Evolutionary conservation across 2,329 filamentous ascomycete species (phyloP).

Genomic region (Diaporthe aspalathi): DNA sequence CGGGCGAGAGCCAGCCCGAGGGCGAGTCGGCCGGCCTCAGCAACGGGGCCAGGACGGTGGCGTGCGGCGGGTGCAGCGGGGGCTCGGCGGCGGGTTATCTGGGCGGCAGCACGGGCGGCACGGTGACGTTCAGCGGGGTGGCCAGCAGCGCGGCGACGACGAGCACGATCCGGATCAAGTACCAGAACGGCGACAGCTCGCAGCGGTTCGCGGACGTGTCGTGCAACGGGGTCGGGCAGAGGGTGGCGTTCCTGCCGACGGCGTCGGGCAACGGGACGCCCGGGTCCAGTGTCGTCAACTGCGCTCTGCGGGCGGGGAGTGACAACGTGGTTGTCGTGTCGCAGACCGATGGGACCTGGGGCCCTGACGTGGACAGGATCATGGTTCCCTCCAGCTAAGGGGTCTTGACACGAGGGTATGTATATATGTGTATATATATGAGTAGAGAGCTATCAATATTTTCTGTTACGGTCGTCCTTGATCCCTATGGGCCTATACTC

Average conservation of each 20-base stretch:
- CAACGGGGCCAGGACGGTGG: constrained; percentile 57
- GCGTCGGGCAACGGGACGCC: constrained; percentile 49
- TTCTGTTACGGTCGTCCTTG: not conserved
- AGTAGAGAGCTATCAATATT: not conserved
- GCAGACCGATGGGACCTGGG: constrained; percentile 53
- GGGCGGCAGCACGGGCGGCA: constrained; percentile 60
- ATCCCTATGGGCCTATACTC: too few relatives aligned
- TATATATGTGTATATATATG: not conserved
- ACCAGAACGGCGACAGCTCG: constrained; percentile 65
- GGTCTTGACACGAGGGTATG: not conserved
- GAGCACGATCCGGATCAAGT: constrained; percentile 66
- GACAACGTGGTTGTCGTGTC: constrained; percentile 62
- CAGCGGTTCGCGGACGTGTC: constrained; percentile 65
- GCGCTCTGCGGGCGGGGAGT: constrained; percentile 57
- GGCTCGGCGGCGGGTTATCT: constrained; percentile 64
- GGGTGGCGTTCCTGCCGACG: constrained; percentile 67
- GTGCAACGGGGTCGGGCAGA: constrained; percentile 63
- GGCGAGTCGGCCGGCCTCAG: constrained; percentile 61
- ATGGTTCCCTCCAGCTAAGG: constrained; percentile 56
- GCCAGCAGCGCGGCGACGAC: constrained; percentile 54
- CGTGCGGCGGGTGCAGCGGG: constrained; percentile 66
- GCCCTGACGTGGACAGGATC: constrained; percentile 65
- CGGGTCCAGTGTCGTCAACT: constrained; percentile 60
- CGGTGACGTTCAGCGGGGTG: constrained; percentile 60
- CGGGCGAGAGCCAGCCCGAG: constrained; percentile 61